Evolutionary conservation across 2,329 filamentous ascomycete species (phyloP), one percentile per base, ranked within the genome.

Genomic region (Alternaria triticina): DNA sequence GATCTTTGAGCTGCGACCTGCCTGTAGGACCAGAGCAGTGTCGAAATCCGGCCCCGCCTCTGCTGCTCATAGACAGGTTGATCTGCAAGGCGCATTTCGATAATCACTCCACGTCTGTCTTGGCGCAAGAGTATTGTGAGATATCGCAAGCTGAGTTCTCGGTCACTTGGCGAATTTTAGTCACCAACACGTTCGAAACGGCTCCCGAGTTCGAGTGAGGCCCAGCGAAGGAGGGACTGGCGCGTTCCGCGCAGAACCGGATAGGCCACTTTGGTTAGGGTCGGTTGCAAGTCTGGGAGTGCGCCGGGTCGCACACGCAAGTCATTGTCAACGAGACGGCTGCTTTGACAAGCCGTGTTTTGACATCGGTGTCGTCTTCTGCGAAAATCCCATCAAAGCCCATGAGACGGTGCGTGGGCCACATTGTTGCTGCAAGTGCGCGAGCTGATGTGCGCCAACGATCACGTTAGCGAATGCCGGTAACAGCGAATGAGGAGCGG

Each of bases 401-500:
- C 36, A 22, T 45, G 40, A 54, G 36, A 40, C 23, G 25, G 9
- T 27, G 52, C 23, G 15, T 54, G 36, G 22, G 11, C 33, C n/a
- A 10, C 22, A 44, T n/a, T 20, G 49, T 46, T 30, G 44, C 56
- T 40, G 46, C 61, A 51, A 17, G 54, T 52, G 56, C 47, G 62
- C 46, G 52, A 57, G 61, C 57, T 66, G 62, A 62, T 67, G 64
- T 62, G 64, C 62, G 65, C 62, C 62, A 64, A 55, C 58, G 50
- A 55, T 57, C 49, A 61, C 33, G 54, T 52, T 55, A 65, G 62
- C 62, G 60, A 66, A 61, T 33, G 61, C 66, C 61, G 65, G 58
- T 59, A 66, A 62, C 43, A 61, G 57, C 71, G 68, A 73, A 73
- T 71, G 45, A 69, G 63, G 57, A 47, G 57, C 59, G 43, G 43